Base-by-base conservation (phyloP, 805 yeast genomes). In the Nakazawaea peltata region DNA sequence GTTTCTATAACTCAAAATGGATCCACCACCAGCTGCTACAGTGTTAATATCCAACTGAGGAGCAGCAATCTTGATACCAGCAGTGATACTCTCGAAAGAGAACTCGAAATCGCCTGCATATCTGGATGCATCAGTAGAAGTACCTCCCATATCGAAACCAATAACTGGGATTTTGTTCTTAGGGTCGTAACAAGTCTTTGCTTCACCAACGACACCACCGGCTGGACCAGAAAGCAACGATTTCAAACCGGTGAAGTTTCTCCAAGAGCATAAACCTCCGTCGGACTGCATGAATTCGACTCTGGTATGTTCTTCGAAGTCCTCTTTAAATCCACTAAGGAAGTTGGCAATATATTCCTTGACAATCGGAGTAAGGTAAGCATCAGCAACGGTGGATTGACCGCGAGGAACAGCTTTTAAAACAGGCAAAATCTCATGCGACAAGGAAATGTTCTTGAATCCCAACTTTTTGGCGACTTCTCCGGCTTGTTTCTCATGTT, bases 141-240 rank as follows among this genome's bases (percentile, higher is more conserved):
- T 57, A 29, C 63, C 63, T 30, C 63, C 63, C 63, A 56, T 56
- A 46, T 57, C 63, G 33, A 57, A 53, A 10, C 60, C 60, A 34
- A 55, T 46, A 30, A 51, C 44, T 5, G 63, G 33, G 35, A 41
- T 39, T 45, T 52, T 34, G 11, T 34, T 29, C 8, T 39, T 24
- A 29, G 34, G 25, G 40, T 68, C 72, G 48, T 54, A 67, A 46
- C 76, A 71, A 1, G 78, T 70, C 41, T 61, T 59, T 1, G 71
- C 71, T 37, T 57, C 69, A 9, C 78, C 78, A 28, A 71, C 77
- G 53, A 71, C 71, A 31, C 78, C 78, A 29, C 78, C 78, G 27
- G 78, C 78, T 4, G 78, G 78, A 11, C 78, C 78, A 4, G 76
- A 70, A 21, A 71, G 55, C 19, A 71, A 57, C 3, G 78, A 71